Base-by-base conservation (phyloP, 2,329 filamentous ascomycete genomes). In the Talaromyces rugulosus region DNA sequence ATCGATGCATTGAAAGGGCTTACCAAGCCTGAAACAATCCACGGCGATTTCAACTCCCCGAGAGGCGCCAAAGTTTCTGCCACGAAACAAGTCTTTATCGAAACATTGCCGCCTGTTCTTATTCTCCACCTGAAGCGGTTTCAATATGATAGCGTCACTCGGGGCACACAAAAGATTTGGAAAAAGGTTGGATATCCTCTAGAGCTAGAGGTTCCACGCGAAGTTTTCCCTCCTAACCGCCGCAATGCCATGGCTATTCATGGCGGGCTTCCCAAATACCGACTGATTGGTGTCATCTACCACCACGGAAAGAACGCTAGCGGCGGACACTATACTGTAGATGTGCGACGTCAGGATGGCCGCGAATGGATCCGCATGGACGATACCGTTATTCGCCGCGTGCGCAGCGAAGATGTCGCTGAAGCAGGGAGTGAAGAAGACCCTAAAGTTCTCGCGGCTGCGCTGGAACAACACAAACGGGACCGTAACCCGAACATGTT, bases 271-370 rank as follows among this genome's bases (percentile, higher is more conserved):
- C 92, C 93, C 4, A 90, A 88, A 72, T 99, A 98, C 76, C 87
- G 87, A 56, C 85, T 99, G 14, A 95, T 88, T 65, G 90, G 89
- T 23, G 95, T 96, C 33, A 92, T 99, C 27, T 99, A 99, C 73
- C 95, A 99, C 71, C 95, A 99, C 69, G 95, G 95, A 63, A 97
- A 96, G 81, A 96, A 96, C 69, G 95, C 95, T 40, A 96, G 90
- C 66, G 93, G 92, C 58, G 95, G 95, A 3, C 95, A 99, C 75
- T 99, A 99, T 76, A 99, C 95, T 1, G 94, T 96, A n/a, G 95
- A 99, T 74, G 89, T 97, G 47, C 87, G 93, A 62, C 89, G 95
- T 58, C 94, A 98, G 75, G 95, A 99, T 72, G 92, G 89, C n/a
- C 86, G 86, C 27, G 93, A 97, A 75, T 99, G 95, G 95, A 90